A percentile compares a stretch with the other conserved stretches of the same genome.
Evolutionary conservation across 306 rosid species (phyloP).

Genomic region (Prunus salicina): DNA sequence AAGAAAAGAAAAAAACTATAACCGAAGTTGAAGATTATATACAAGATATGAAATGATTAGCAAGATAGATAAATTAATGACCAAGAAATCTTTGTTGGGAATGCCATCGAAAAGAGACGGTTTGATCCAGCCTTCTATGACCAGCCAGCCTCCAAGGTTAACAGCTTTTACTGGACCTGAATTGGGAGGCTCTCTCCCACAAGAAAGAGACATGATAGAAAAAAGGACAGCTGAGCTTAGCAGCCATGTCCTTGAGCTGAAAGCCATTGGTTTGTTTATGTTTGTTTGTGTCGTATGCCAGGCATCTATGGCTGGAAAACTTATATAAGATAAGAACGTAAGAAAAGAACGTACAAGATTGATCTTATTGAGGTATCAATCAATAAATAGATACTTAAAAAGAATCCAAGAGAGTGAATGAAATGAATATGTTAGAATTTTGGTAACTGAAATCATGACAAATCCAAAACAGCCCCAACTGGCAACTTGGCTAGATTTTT

Average conservation of each 20-base stretch:
- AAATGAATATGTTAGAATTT: not conserved
- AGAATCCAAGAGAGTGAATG: not conserved
- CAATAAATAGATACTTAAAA: too few species aligned
- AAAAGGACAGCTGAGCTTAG: slow-evolving; percentile 21
- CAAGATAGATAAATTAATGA: not conserved
- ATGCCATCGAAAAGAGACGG: slow-evolving; percentile 80
- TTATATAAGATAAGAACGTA: not conserved
- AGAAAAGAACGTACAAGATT: too few species aligned
- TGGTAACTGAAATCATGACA: not conserved
- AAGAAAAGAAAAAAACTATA: not conserved
- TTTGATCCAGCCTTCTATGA: slow-evolving; percentile 85
- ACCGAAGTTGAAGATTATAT: not conserved
- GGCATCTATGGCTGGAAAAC: not conserved
- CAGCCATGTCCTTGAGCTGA: slow-evolving; percentile 23
- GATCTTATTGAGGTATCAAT: too few species aligned
- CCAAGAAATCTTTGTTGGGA: slow-evolving; percentile 75
- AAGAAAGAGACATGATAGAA: slow-evolving; percentile 5
- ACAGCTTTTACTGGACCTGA: slow-evolving; percentile 47
- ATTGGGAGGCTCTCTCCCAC: slow-evolving; percentile 14
- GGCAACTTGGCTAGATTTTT: not conserved
- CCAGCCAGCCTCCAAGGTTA: slow-evolving; percentile 80
- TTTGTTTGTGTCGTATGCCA: not conserved
- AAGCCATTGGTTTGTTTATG: slow-evolving; percentile 14
- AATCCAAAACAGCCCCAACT: not conserved
- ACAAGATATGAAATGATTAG: not conserved